These are phyloP conservation scores for Nemania sp. DNA, from an alignment of 2,329 filamentous ascomycete genomes.

Conservation along the genomic window DNA sequence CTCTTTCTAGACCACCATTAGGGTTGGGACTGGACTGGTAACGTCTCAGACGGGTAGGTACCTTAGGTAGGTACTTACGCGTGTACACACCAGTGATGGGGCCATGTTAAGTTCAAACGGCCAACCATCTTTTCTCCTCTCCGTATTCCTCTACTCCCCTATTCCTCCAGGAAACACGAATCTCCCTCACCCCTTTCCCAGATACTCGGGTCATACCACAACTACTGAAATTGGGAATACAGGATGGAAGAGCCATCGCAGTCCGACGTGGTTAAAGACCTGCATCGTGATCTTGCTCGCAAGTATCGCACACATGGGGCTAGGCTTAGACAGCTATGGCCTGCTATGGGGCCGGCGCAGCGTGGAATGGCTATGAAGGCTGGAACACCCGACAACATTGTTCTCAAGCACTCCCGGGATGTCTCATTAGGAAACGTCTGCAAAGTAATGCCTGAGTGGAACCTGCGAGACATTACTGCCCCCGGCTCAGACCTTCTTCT, in stretches of 20 bases:
- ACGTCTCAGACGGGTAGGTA: too few species aligned
- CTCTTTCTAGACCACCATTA: too few species aligned
- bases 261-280: constrained; percentile 41
- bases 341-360: constrained; percentile 52
- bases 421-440: constrained; percentile 52
- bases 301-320: constrained; percentile 55
- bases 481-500: constrained; percentile 55
- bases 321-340: constrained; percentile 56
- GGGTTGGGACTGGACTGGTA: too few species aligned
- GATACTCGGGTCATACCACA: too few species aligned
- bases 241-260: constrained; percentile 4
- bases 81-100: too few species aligned
- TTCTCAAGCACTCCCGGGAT: constrained; percentile 54
- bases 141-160: not conserved
- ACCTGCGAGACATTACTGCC: constrained; percentile 56
- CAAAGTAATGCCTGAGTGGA: constrained; percentile 59
- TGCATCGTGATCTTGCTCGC: constrained; percentile 54
- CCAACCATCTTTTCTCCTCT: not conserved
- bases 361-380: constrained; percentile 53
- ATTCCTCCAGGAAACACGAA: not conserved
- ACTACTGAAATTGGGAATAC: not conserved
- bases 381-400: constrained; percentile 49
- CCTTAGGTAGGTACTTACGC: not conserved
- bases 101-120: too few species aligned
- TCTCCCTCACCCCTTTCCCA: not conserved